Base-by-base conservation (phyloP, 331 rosid genomes). In the Ulmus americana region DNA sequence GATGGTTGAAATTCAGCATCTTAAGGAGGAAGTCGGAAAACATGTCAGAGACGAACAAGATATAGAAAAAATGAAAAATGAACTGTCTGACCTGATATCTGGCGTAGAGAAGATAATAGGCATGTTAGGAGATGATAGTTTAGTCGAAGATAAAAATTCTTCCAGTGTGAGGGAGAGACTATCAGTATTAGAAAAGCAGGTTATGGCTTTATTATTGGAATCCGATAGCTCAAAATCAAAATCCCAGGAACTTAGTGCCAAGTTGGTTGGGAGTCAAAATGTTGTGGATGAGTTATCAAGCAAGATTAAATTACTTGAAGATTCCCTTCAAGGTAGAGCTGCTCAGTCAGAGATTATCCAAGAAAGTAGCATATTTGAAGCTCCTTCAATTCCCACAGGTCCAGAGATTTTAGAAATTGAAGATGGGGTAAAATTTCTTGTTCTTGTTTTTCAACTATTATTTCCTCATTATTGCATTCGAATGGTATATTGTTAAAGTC, bases 331-430 rank as follows among this genome's bases (percentile, higher is more conserved):
- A 50, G 90, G 75, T 61, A 74, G 74, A 74, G 54, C 58, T 71
- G 59, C 90, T 74, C 79, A 70, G 74, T 71, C 82, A 18, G 90
- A 87, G 79, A 75, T 81, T 63, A 77, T 84, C 77, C 95, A 85
- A 78, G 95, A 94, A 73, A 87, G 90, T 80, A 76, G 85, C 80
- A 67, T 90, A 74, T 83, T 75, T 72, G 95, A 89, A 83, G 82
- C 80, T 73, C 76, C 96, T 47, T 60, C 87, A 1, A 40, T 86
- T 70, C 84, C 90, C 22, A 55, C 81, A 39, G 88, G 84, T 28
- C 81, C 99, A 22, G 99, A 90, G 81, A 94, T 90, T 77, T 82
- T 90, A 45, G 99, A 94, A 77, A 82, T 94, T 74, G 97, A 94
- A 81, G 99, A 90, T 83, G 87, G 58, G 85, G 80, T 87, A 74